Conservation (phyloP, 257 asterid species). For the Voacanga thouarsii region DNA sequence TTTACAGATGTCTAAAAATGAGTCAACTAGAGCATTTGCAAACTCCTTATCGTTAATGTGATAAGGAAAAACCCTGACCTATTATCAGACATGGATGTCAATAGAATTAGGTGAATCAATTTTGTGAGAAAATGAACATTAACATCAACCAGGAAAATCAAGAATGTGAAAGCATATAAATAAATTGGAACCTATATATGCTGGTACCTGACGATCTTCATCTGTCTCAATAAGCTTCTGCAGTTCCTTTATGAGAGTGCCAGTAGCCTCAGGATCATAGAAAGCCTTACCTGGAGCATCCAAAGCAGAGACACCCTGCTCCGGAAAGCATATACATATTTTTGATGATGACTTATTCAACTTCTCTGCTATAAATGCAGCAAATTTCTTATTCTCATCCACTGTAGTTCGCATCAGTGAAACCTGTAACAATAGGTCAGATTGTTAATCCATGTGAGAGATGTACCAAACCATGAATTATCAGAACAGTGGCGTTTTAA, state of each 20-base stretch:
- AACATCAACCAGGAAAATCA: conserved; percentile 12
- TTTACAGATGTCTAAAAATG: conserved; percentile 58
- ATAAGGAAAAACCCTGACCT: conserved; percentile 75
- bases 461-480: background rate
- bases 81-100: conserved; percentile 24
- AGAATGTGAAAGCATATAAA: conserved; percentile 19
- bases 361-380: conserved; percentile 83
- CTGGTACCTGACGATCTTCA: conserved; percentile 67
- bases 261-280: conserved; percentile 75
- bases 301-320: conserved; percentile 80
- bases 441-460: background rate
- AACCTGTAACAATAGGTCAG: conserved; percentile 43
- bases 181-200: conserved; percentile 6
- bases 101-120: background rate
- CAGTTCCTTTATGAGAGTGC: conserved; percentile 59
- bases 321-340: conserved; percentile 78
- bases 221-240: conserved; percentile 55
- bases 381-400: conserved; percentile 75
- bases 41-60: conserved; percentile 85
- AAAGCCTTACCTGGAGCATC: conserved; percentile 87
- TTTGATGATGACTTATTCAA: conserved; percentile 69
- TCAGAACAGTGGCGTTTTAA: background rate
- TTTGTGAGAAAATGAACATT: conserved; percentile 3
- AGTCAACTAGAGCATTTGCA: conserved; percentile 77
- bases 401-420: conserved; percentile 80